These are phyloP conservation scores for Fusarium piperis DNA, from an alignment of 2,329 filamentous ascomycete species.

Conservation along the genomic window DNA sequence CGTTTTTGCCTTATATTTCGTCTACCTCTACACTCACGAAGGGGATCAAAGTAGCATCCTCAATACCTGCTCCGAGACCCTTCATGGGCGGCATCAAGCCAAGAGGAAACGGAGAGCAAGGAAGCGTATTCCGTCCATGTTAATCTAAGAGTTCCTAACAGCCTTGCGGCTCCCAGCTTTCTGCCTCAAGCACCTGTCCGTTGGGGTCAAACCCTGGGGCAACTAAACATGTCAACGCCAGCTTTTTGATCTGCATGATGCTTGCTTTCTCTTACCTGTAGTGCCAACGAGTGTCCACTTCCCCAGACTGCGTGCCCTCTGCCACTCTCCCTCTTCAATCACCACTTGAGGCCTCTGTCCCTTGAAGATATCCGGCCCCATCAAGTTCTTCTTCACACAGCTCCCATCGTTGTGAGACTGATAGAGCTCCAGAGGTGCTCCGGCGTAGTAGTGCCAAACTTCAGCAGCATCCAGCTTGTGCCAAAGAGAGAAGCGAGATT, in stretches of 20 bases:
- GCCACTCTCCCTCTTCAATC: constrained; percentile 14
- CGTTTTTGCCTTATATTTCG: background rate
- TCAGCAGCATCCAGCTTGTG: constrained; percentile 60
- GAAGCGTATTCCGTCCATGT: background rate
- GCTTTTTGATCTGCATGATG: rapidly evolving
- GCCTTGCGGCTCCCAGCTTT: constrained; percentile 21
- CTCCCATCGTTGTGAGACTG: constrained; percentile 56
- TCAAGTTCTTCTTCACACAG: constrained; percentile 12
- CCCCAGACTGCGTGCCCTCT: constrained; percentile 10
- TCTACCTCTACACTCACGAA: background rate
- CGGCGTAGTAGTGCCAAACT: constrained; percentile 65
- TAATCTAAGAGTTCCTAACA: background rate
- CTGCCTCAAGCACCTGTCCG: constrained; percentile 10
- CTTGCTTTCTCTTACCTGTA: background rate
- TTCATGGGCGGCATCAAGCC: background rate
- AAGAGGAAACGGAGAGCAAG: background rate
- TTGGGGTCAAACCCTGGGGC: constrained; percentile 17
- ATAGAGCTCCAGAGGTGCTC: constrained; percentile 58
- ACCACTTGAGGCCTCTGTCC: constrained; percentile 22
- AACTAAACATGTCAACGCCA: constrained; percentile 4
- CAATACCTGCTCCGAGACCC: background rate
- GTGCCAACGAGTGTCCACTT: constrained; percentile 30
- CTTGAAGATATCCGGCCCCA: constrained; percentile 10
- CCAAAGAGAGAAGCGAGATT: constrained; percentile 56
- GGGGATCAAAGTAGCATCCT: background rate